A percentile compares a stretch with the other conserved stretches of the same genome.
Evolutionary conservation across 208 protist genomes (phyloP).

Genomic region (Strigomonas culicis): DNA sequence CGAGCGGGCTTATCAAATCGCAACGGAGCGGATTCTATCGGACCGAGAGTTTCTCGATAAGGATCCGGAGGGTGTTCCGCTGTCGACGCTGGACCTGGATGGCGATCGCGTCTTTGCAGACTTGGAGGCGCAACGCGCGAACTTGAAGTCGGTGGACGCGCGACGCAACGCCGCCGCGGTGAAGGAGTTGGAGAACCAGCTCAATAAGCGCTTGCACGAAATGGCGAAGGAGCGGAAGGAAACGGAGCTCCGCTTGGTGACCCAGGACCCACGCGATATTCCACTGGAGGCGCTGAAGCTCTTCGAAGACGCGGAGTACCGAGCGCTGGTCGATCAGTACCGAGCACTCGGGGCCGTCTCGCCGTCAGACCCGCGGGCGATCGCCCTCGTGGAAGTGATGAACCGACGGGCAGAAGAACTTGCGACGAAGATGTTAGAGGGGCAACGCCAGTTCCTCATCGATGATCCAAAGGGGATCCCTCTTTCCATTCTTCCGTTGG

Average conservation of each 20-base stretch:
- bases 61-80: slow-evolving; percentile 23
- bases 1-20: slow-evolving; percentile 22
- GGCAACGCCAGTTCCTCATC: slow-evolving; percentile 50
- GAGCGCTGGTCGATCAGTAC: slow-evolving; percentile 23
- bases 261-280: slow-evolving; percentile 38
- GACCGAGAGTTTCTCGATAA: slow-evolving; percentile 40
- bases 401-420: slow-evolving; percentile 44
- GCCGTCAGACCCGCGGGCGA: slow-evolving; percentile 23
- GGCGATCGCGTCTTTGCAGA: slow-evolving; percentile 33
- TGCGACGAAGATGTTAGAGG: slow-evolving; percentile 30
- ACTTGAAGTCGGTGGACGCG: slow-evolving; percentile 38
- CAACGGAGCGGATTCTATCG: slow-evolving; percentile 14
- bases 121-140: slow-evolving; percentile 50
- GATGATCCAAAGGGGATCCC: slow-evolving; percentile 42
- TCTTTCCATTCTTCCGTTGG: slow-evolving; percentile 36
- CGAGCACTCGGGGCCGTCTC: slow-evolving; percentile 29
- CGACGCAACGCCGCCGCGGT: slow-evolving; percentile 20
- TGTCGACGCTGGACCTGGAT: slow-evolving; percentile 23
- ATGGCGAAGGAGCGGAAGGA: slow-evolving; percentile 53
- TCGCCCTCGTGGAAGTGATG: slow-evolving; percentile 31
- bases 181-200: slow-evolving; percentile 36
- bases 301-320: slow-evolving; percentile 35
- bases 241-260: slow-evolving; percentile 31
- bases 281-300: slow-evolving; percentile 41
- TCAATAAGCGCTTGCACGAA: slow-evolving; percentile 58